These are phyloP conservation scores for Agrocybe praecox DNA, from an alignment of 768 basidiomycete species.

Conservation along the genomic window DNA sequence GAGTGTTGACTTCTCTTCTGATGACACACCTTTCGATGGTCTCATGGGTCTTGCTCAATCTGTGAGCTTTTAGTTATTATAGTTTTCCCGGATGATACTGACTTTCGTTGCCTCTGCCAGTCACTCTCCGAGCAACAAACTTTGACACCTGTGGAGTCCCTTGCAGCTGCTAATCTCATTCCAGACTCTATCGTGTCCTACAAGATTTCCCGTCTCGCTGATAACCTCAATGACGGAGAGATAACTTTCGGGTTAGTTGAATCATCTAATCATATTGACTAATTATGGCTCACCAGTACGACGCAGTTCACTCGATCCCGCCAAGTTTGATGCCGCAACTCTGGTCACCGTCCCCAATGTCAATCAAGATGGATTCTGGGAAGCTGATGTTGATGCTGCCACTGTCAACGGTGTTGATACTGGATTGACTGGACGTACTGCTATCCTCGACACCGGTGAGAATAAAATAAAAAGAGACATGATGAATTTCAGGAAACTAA, in stretches of 20 bases:
- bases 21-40: conserved; percentile 62
- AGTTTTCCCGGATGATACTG: neutral
- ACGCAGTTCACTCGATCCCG: conserved; percentile 58
- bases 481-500: neutral
- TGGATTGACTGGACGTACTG: conserved; percentile 62
- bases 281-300: neutral
- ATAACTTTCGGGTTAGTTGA: conserved; percentile 63
- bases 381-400: conserved; percentile 61
- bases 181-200: conserved; percentile 69
- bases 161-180: conserved; percentile 61
- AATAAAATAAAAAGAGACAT: neutral
- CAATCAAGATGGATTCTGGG: conserved; percentile 79
- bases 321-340: conserved; percentile 66
- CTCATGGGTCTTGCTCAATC: conserved; percentile 80
- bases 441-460: conserved; percentile 65
- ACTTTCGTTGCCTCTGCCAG: conserved; percentile 26
- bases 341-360: conserved; percentile 65
- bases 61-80: conserved; percentile 34
- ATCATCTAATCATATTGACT: neutral
- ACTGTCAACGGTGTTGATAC: conserved; percentile 57
- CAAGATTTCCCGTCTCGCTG: conserved; percentile 77
- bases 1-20: conserved; percentile 58
- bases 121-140: conserved; percentile 65
- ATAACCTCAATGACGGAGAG: conserved; percentile 74
- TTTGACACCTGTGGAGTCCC: conserved; percentile 71